Conservation (phyloP, 2,329 filamentous ascomycete species). For the Fusarium austroafricanum region DNA sequence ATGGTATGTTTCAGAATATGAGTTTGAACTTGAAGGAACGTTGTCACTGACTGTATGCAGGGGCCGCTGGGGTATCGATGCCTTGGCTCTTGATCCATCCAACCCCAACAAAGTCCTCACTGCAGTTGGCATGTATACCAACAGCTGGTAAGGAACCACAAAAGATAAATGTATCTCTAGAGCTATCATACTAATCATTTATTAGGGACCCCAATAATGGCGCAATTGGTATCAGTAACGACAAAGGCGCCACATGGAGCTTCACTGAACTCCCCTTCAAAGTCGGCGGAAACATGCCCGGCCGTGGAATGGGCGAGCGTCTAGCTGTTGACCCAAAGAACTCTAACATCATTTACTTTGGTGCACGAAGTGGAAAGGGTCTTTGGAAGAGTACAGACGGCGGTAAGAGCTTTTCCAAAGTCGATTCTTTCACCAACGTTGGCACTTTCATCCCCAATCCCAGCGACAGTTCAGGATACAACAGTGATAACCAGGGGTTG, state of each 20-base stretch:
- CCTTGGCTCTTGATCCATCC: slow-evolving; percentile 66
- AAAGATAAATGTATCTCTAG: rapidly evolving
- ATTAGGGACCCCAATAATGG: slow-evolving; percentile 64
- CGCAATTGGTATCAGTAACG: slow-evolving; percentile 64
- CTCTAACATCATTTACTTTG: slow-evolving; percentile 68
- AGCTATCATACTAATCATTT: rapidly evolving
- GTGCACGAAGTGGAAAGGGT: slow-evolving; percentile 68
- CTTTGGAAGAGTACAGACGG: slow-evolving; percentile 69
- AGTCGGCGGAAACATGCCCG: slow-evolving; percentile 71
- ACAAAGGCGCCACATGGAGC: slow-evolving; percentile 65
- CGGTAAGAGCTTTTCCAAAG: slow-evolving; percentile 65
- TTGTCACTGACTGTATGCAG: no score
- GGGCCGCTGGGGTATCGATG: slow-evolving; percentile 68
- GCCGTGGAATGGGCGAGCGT: slow-evolving; percentile 68
- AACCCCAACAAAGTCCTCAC: slow-evolving; percentile 64
- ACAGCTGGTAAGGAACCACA: slow-evolving; percentile 52
- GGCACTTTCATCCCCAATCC: slow-evolving; percentile 62
- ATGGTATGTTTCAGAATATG: slow-evolving; percentile 13
- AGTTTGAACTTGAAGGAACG: no score
- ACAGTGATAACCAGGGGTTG: slow-evolving; percentile 59
- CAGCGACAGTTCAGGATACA: slow-evolving; percentile 57
- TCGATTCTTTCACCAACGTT: slow-evolving; percentile 62
- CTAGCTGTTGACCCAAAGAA: slow-evolving; percentile 69
- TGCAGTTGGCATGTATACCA: slow-evolving; percentile 70
- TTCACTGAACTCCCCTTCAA: slow-evolving; percentile 66